phyloP scores from a whole-genome alignment of 2,329 filamentous ascomycete species.

The Rhinocladiella mackenziei region DNA sequence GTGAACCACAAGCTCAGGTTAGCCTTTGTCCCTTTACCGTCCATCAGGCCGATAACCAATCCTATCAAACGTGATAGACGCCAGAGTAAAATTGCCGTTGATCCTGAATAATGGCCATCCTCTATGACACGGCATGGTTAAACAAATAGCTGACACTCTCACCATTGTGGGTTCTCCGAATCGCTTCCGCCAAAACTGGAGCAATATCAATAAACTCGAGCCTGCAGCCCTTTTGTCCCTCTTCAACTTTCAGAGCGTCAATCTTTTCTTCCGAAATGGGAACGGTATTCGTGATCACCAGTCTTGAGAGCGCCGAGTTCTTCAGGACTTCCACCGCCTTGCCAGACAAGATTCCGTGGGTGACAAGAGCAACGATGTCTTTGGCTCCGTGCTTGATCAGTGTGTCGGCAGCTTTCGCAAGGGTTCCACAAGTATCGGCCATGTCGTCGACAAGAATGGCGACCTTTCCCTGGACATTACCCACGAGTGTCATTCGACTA shows the following conservation, averaged over 20 bases:
- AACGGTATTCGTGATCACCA: conserved; percentile 90
- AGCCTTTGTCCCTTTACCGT: too few relatives aligned
- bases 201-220: conserved; percentile 90
- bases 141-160: conserved; percentile 52
- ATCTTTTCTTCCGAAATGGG: conserved; percentile 60
- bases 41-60: not conserved
- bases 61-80: not conserved
- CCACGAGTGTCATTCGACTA: conserved; percentile 91
- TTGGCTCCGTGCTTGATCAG: conserved; percentile 81
- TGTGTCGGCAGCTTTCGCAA: conserved; percentile 82
- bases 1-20: too few relatives aligned
- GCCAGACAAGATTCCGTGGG: conserved; percentile 85
- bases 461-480: conserved; percentile 83
- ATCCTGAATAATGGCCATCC: not conserved
- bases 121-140: conserved; percentile 40
- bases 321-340: conserved; percentile 85
- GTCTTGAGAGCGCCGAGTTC: conserved; percentile 66
- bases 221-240: conserved; percentile 67
- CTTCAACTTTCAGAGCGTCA: conserved; percentile 24
- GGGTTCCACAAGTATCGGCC: conserved; percentile 90
- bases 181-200: conserved; percentile 59
- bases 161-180: conserved; percentile 49
- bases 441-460: conserved; percentile 98
- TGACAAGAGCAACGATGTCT: conserved; percentile 90
- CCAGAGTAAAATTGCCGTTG: not conserved